Base-by-base conservation (phyloP, 768 basidiomycete genomes). In the Rhizopogon sp. region DNA sequence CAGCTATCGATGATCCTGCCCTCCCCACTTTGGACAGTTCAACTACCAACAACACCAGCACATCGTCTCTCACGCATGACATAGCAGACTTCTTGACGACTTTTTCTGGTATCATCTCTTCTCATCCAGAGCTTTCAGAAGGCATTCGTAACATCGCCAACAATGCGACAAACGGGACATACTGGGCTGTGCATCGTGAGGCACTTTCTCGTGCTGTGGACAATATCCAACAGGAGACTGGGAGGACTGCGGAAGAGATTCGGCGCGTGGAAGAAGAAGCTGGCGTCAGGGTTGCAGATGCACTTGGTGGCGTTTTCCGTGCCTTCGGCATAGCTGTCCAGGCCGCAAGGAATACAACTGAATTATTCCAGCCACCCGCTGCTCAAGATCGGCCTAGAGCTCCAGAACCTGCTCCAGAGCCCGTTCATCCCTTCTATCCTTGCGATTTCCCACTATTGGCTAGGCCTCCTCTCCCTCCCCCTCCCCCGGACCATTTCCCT, bases 61-160 rank as follows among this genome's bases (percentile, higher is more conserved):
- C 70, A 40, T 67, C 79, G 14, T 83, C 84, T 6, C 72, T 91
- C 53, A 75, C 82, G 3, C 72, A 80, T 52, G 90, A 93, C 58
- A 64, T 92, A 40, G 83, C 88, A 1, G 65, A 76, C 1, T 72
- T 92, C 33, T 69, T 92, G 54, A 76, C 74, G 31, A 76, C 76
- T 2, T 66, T 91, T 53, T 79, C 77, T 41, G 71, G 67, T n/a
- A 75, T 84, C 31, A 65, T 90, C 42, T 72, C 79, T 0, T 67
- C 80, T 5, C 87, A 91, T 60, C 90, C 90, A 4, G 88, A 92
- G 58, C 67, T 92, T 10, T 79, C 85, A 3, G 84, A 87, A 53
- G 79, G 78, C 43, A 65, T 92, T 54, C 83, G 81, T 54, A 84
- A 80, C 63, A 79, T 92, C 35, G 66, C 83, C 43, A 72, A 73